Evolutionary conservation across 352 stramenopile species (phyloP), one percentile per base, ranked within the genome.

Genomic region (Phytophthora brassicae): DNA sequence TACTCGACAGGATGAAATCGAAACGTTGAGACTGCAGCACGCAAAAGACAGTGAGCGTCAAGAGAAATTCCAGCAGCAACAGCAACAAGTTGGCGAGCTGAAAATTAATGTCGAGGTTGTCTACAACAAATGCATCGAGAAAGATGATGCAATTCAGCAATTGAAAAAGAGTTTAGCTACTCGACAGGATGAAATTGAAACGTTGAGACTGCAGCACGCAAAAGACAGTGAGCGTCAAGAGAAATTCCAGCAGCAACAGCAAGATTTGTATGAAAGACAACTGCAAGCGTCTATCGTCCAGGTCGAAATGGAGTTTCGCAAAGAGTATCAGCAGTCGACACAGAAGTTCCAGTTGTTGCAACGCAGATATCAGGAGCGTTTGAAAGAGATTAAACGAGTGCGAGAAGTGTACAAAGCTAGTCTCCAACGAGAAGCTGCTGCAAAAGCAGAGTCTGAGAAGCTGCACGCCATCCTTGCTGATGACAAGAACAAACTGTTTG

Each of bases 271-370:
- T 28, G 69, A 84, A 14, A 66, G 83, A 23, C 78, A 86, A 20
- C 65, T 88, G 0, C 68, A 88, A 48, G 69, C 74, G 0, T 81
- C 76, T 8, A 54, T 88, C 24, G 57, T 84, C 16, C 78, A 90
- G 48, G 46, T 90, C 5, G 82, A 92, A 56, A 81, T 87, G 70
- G 82, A 92, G 46, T 92, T 91, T 24, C 79, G 82, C 16, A 79
- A 77, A 22, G 80, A 91, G 31, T 68, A 86, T 38, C 68, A 86
- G 19, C 58, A 77, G 14, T 64, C 66, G 1, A 46, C 48, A 6
- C 71, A 79, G 12, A 86, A 86, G 28, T 62, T 85, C 19, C 71
- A 88, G 26, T 4, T 57, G 0, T 29, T 75, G 6, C 77, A 88
- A 42, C 78, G 69, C 26, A 84, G 83, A 46, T 73, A 69, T 23